A percentile compares a stretch with the other conserved stretches of the same genome.
Evolutionary conservation across 805 yeast genomes (phyloP).

Genomic region (Wickerhamomyces rabaulensis): DNA sequence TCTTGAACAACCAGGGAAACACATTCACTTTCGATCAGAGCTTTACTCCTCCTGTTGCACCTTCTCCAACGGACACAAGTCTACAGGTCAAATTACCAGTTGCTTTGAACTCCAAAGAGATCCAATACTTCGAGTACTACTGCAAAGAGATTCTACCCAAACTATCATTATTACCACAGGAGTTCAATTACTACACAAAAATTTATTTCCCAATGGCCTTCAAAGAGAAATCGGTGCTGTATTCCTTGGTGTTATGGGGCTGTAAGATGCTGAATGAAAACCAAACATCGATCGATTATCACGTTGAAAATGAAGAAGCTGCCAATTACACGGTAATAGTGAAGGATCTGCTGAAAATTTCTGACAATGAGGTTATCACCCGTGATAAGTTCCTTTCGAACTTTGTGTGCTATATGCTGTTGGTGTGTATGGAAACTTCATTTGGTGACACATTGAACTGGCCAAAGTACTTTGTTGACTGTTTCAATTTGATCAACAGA

Average conservation of each 20-base stretch:
- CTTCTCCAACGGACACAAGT: conserved; percentile 7
- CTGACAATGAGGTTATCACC: conserved; percentile 15
- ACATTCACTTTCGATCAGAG: conserved; percentile 6
- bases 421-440: conserved; percentile 19
- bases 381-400: conserved; percentile 12
- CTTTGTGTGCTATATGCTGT: conserved; percentile 15
- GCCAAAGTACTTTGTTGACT: conserved; percentile 16
- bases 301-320: conserved; percentile 14
- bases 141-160: conserved; percentile 37
- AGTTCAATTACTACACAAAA: conserved; percentile 39
- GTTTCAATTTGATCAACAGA: conserved; percentile 14
- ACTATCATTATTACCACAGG: conserved; percentile 35
- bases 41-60: conserved; percentile 2
- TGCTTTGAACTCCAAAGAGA: conserved; percentile 32
- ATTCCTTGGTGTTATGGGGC: conserved; percentile 51
- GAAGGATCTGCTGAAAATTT: background rate
- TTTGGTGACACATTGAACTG: conserved; percentile 21
- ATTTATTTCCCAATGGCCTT: conserved; percentile 42
- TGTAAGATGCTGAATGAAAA: conserved; percentile 23
- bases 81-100: conserved; percentile 24
- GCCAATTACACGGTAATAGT: conserved; percentile 5
- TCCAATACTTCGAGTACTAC: conserved; percentile 37
- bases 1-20: background rate
- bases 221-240: conserved; percentile 36
- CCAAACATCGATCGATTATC: conserved; percentile 7